Percentiles rank a stretch among this genome's conserved stretches.
Conservation (phyloP, 495 filamentous ascomycete species). For the Talaromyces wortmannii region DNA sequence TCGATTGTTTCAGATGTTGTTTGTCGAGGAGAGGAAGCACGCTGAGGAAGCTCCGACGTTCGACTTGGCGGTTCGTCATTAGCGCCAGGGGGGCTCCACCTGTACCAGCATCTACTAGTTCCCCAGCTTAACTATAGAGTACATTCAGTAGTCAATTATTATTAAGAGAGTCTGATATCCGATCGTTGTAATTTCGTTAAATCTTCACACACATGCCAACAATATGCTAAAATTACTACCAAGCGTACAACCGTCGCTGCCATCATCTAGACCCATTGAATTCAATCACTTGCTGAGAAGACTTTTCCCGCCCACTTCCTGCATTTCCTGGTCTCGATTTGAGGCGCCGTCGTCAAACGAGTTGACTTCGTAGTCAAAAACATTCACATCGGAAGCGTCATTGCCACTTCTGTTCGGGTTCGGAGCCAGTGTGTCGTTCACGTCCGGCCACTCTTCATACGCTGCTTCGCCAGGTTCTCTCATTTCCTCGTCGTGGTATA, state of each 20-base stretch:
- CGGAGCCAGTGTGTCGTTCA: neutral
- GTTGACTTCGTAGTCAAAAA: slow-evolving; percentile 35
- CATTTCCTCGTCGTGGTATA: neutral
- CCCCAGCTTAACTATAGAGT: too few species aligned
- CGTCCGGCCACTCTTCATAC: slow-evolving; percentile 3
- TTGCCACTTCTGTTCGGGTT: neutral
- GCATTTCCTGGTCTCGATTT: slow-evolving; percentile 4
- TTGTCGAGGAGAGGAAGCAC: neutral
- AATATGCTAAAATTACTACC: too few species aligned
- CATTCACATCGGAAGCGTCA: slow-evolving; percentile 21
- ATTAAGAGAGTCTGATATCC: too few species aligned
- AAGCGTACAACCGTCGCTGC: neutral
- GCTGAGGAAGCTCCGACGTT: neutral
- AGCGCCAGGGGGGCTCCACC: neutral
- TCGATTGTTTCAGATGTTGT: neutral
- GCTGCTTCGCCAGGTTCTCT: neutral
- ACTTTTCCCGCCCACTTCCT: slow-evolving; percentile 27
- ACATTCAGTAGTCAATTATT: too few species aligned
- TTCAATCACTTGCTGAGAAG: neutral
- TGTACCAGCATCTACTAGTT: too few species aligned
- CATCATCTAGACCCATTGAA: neutral
- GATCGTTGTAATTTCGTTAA: too few species aligned
- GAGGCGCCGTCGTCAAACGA: slow-evolving; percentile 23
- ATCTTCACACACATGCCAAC: too few species aligned
- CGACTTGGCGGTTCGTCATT: neutral